Evolutionary conservation across 2,329 filamentous ascomycete genomes (phyloP), one percentile per base, ranked within the genome.

Genomic region (Microcyclospora pomicola): DNA sequence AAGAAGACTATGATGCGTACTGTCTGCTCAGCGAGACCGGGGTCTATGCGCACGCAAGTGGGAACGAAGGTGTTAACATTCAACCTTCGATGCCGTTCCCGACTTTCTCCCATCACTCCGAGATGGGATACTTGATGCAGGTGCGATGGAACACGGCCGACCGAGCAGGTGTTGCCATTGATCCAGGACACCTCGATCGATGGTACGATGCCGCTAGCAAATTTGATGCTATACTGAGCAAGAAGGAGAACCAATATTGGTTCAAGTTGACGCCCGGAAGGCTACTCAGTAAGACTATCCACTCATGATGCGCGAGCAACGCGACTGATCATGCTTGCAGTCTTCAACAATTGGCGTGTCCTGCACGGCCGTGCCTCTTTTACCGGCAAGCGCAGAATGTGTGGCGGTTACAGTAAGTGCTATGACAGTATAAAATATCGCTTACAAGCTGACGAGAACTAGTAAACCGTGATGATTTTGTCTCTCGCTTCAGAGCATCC

Each of bases 271-370:
- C 72, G 51, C 88, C 91, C 0, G 91, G 91, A 2, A 75, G 68
- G 37, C 72, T 85, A 5, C 54, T 95, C 40, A 77, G 82, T 87
- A 64, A 60, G 77, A n/a, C 24, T 24, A 7, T 7, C 19, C 19
- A 4, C 7, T 24, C 19, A 24, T 24, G 7, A 4, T 24, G 19
- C 4, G 5, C 19, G 7, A 24, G 19, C 19, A 24, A 24, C 19
- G 4, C 19, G 7, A 24, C 19, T 24, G 19, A 24, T 24, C 19
- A 24, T 7, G 19, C 34, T 31, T 34, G 9, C 49, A 82, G 82
- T 96, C 34, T 95, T 98, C 59, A 84, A 98, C 56, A 96, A 98
- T 54, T 95, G 88, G 86, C 73, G 91, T 42, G 81, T 95, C 27
- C 64, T 96, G 49, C 91, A 98, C 59, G 91, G 88, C 1, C 70